phyloP scores from a whole-genome alignment of 1,284 basidiomycete genomes.

The Thecaphora thlaspeos region DNA sequence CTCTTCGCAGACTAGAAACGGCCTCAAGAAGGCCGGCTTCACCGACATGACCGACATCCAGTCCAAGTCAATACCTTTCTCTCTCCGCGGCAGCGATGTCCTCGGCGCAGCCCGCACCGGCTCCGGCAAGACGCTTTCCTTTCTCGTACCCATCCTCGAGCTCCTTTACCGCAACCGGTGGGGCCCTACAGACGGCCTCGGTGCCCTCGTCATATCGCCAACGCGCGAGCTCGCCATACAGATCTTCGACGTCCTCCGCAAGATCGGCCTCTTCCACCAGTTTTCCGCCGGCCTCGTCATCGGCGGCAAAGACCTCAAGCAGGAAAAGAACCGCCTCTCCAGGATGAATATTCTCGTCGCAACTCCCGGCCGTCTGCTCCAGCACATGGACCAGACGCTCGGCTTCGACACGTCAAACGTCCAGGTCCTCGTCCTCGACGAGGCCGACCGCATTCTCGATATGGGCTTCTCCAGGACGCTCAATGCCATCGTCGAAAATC shows the following conservation, averaged over 20 bases:
- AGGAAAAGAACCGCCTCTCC: constrained; percentile 74
- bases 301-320: constrained; percentile 92
- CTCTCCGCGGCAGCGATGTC: constrained; percentile 58
- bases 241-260: constrained; percentile 91
- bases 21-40: constrained; percentile 51
- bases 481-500: constrained; percentile 83
- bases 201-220: constrained; percentile 89
- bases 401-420: constrained; percentile 89
- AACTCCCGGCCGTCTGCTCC: constrained; percentile 88
- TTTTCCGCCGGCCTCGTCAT: constrained; percentile 96
- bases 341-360: constrained; percentile 98
- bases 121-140: constrained; percentile 79
- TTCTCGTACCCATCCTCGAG: constrained; percentile 76
- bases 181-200: constrained; percentile 80
- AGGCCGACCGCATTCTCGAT: constrained; percentile 93
- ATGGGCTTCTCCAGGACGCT: constrained; percentile 91
- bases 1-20: constrained; percentile 40
- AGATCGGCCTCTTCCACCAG: constrained; percentile 83
- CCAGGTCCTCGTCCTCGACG: constrained; percentile 91
- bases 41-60: constrained; percentile 55
- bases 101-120: constrained; percentile 77
- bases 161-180: constrained; percentile 72
- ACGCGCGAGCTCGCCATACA: constrained; percentile 94
- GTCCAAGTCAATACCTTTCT: constrained; percentile 41
- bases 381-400: constrained; percentile 97